Conservation (phyloP, 805 yeast genomes). For the Nakazawaea wickerhamii region DNA sequence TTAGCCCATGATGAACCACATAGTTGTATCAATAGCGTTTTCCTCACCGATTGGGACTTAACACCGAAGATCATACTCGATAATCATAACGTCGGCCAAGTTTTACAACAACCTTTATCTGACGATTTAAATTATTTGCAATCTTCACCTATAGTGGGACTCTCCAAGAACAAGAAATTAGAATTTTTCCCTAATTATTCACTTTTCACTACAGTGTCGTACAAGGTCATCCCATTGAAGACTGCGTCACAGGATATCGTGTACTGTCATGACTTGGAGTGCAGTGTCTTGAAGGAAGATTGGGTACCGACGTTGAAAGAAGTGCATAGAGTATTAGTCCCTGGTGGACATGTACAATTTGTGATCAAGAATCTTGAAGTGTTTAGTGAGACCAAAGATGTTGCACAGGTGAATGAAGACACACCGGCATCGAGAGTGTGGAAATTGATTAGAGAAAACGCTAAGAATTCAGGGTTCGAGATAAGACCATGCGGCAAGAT, state of each 20-base stretch:
- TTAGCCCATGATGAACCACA: slow-evolving; percentile 7
- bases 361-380: slow-evolving; percentile 23
- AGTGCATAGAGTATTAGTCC: slow-evolving; percentile 25
- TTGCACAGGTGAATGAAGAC: background rate
- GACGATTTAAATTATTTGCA: background rate
- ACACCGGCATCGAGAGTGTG: slow-evolving; percentile 2
- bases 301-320: slow-evolving; percentile 21
- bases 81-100: background rate
- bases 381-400: background rate
- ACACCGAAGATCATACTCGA: slow-evolving; percentile 6
- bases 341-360: slow-evolving; percentile 26
- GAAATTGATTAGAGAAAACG: background rate
- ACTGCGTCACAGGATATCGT: slow-evolving; percentile 24
- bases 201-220: slow-evolving; percentile 24
- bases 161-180: background rate
- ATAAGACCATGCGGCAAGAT: slow-evolving; percentile 2
- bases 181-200: slow-evolving; percentile 22
- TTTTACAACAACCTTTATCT: background rate
- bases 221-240: slow-evolving; percentile 22
- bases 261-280: slow-evolving; percentile 22
- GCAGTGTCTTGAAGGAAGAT: slow-evolving; percentile 17
- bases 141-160: background rate
- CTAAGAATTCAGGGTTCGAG: background rate
- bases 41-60: slow-evolving; percentile 1
- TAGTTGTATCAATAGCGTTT: slow-evolving; percentile 8